A percentile compares a stretch with the other conserved stretches of the same genome.
phyloP scores from a whole-genome alignment of 1,284 basidiomycete genomes.

The Coniferiporia weirii region DNA sequence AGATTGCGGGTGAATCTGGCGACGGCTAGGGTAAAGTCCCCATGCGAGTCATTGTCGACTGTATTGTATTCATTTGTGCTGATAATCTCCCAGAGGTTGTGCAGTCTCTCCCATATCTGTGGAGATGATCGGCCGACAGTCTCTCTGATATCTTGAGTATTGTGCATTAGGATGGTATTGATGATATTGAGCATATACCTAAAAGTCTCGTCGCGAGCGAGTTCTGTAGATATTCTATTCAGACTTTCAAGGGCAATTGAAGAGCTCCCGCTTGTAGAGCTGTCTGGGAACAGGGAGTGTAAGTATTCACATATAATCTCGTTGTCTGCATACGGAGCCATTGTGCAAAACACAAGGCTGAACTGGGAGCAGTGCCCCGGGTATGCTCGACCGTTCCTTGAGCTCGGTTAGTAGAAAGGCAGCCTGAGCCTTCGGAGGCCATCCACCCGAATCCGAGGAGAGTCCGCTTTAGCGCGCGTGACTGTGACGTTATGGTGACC shows the following conservation, averaged over 20 bases:
- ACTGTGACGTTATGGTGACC: neutral
- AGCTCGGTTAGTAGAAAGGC: neutral
- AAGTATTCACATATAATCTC: neutral
- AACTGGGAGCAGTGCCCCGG: too few species aligned
- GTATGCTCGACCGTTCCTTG: neutral
- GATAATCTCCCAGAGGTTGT: slow-evolving; percentile 6
- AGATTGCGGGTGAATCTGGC: slow-evolving; percentile 74
- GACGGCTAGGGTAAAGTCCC: slow-evolving; percentile 33
- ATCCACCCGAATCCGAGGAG: neutral
- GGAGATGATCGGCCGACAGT: slow-evolving; percentile 9
- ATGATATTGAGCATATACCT: neutral
- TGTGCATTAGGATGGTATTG: too few species aligned
- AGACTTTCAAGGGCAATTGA: neutral
- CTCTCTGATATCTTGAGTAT: neutral
- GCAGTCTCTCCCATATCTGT: slow-evolving; percentile 10
- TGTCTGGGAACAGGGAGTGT: neutral
- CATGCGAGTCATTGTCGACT: neutral
- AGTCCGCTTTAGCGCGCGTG: neutral
- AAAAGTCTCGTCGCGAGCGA: neutral
- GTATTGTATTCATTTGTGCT: neutral
- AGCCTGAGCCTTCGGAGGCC: neutral
- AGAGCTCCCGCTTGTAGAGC: neutral
- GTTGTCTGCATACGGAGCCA: neutral
- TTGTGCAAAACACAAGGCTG: too few species aligned
- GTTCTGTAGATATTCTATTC: slow-evolving; percentile 4